Evolutionary conservation across 139 green algal genomes (phyloP).

Genomic region (Auxenochlorella pyrenoidosa): DNA sequence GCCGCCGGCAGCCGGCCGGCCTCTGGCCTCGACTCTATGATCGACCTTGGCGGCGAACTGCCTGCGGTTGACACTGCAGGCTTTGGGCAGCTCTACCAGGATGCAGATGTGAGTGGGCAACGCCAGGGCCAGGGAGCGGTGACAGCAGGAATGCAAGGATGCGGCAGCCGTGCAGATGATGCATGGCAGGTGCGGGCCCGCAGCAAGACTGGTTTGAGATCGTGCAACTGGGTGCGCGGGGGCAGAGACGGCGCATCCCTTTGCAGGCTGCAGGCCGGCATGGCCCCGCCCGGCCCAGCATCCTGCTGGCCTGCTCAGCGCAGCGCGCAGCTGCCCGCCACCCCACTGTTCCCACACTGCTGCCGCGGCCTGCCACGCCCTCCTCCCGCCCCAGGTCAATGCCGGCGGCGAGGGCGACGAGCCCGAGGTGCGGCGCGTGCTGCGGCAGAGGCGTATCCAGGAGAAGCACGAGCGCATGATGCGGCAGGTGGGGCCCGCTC

Average conservation of each 20-base stretch:
- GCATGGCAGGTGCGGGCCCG: too few relatives aligned
- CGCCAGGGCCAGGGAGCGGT: too few relatives aligned
- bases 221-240: too few relatives aligned
- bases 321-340: too few relatives aligned
- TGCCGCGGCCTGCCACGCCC: not conserved
- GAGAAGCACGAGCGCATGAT: slow-evolving; percentile 48
- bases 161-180: too few relatives aligned
- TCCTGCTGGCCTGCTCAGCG: too few relatives aligned
- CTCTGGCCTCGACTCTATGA: slow-evolving; percentile 42
- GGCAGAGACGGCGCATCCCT: too few relatives aligned
- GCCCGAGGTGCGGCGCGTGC: slow-evolving; percentile 45
- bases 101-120: not conserved
- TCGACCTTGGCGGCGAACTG: slow-evolving; percentile 50
- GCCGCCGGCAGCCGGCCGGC: not conserved
- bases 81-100: slow-evolving; percentile 37
- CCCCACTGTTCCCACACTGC: too few relatives aligned
- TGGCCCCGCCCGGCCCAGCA: not conserved
- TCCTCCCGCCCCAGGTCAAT: not conserved
- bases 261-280: not conserved
- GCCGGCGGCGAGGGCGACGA: slow-evolving; percentile 29
- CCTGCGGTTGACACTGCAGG: slow-evolving; percentile 31
- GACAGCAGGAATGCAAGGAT: too few relatives aligned
- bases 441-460: slow-evolving; percentile 39
- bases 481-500: slow-evolving; percentile 1
- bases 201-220: too few relatives aligned